Conservation (phyloP, 495 filamentous ascomycete species). For the Penicillium simplicissimum region DNA sequence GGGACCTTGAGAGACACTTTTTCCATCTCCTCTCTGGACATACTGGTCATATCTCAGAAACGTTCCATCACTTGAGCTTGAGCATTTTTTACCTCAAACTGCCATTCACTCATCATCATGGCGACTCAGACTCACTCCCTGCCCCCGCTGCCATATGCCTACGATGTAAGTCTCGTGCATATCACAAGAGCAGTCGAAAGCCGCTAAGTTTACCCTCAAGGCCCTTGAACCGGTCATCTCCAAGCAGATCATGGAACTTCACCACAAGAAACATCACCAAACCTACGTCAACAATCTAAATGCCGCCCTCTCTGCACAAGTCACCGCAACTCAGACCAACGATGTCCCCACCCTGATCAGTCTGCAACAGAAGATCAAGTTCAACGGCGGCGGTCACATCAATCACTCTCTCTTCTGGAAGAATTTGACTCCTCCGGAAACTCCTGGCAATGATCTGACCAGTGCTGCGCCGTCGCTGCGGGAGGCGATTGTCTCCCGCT, state of each 20-base stretch:
- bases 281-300: slow-evolving; percentile 68
- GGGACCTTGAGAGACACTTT: slow-evolving; percentile 22
- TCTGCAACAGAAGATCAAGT: slow-evolving; percentile 83
- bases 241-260: slow-evolving; percentile 93
- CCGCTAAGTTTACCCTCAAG: slow-evolving; percentile 22
- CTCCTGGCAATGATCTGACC: slow-evolving; percentile 65
- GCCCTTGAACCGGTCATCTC: slow-evolving; percentile 95
- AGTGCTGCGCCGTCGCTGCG: slow-evolving; percentile 50
- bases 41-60: not conserved
- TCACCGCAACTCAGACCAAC: slow-evolving; percentile 41
- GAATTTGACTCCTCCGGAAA: slow-evolving; percentile 71
- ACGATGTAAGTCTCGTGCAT: slow-evolving; percentile 37
- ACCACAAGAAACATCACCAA: slow-evolving; percentile 66
- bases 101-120: slow-evolving; percentile 8
- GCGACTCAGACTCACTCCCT: slow-evolving; percentile 31
- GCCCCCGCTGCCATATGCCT: slow-evolving; percentile 45
- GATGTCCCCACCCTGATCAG: slow-evolving; percentile 64
- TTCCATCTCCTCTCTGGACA: not conserved
- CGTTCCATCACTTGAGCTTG: not conserved
- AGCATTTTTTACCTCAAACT: not conserved
- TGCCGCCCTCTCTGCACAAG: slow-evolving; percentile 50
- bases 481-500: slow-evolving; percentile 68
- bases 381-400: slow-evolving; percentile 92
- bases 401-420: slow-evolving; percentile 94
- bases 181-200: not conserved